Evolutionary conservation across 805 yeast genomes (phyloP).

Genomic region (Starmerella roubikii): DNA sequence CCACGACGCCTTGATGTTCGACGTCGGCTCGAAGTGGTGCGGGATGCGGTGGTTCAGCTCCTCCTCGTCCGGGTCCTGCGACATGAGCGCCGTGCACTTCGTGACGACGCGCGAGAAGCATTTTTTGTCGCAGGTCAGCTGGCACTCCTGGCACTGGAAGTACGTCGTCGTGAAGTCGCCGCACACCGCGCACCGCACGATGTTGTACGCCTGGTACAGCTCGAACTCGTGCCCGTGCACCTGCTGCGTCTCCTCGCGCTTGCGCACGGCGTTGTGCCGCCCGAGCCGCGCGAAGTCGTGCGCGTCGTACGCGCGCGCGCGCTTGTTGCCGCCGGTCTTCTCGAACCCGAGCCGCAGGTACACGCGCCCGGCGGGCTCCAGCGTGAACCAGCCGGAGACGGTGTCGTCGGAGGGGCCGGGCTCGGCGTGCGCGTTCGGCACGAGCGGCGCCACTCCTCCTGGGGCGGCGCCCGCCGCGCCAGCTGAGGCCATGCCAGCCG

Average conservation of each 20-base stretch:
- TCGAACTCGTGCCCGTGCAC: constrained; percentile 96
- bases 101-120: constrained; percentile 69
- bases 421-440: not conserved
- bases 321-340: constrained; percentile 36
- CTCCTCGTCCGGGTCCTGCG: constrained; percentile 44
- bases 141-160: constrained; percentile 69
- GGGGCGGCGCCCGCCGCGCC: not conserved
- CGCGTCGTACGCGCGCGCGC: constrained; percentile 15
- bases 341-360: constrained; percentile 65
- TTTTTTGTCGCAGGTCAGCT: constrained; percentile 62
- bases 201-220: constrained; percentile 75
- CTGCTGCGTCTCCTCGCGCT: constrained; percentile 72
- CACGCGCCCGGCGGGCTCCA: constrained; percentile 92
- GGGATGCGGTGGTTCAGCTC: constrained; percentile 93
- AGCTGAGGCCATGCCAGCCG: constrained; percentile 1
- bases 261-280: constrained; percentile 96
- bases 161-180: constrained; percentile 83
- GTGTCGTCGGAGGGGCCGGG: constrained; percentile 12
- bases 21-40: constrained; percentile 83
- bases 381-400: constrained; percentile 71
- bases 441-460: not conserved
- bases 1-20: constrained; percentile 96
- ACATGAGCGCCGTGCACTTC: constrained; percentile 56
- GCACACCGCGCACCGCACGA: constrained; percentile 95
- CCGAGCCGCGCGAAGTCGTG: constrained; percentile 39